Evolutionary conservation across 202 grass and related monocot genomes (phyloP).

Genomic region (Miscanthus sacchariflorus): DNA sequence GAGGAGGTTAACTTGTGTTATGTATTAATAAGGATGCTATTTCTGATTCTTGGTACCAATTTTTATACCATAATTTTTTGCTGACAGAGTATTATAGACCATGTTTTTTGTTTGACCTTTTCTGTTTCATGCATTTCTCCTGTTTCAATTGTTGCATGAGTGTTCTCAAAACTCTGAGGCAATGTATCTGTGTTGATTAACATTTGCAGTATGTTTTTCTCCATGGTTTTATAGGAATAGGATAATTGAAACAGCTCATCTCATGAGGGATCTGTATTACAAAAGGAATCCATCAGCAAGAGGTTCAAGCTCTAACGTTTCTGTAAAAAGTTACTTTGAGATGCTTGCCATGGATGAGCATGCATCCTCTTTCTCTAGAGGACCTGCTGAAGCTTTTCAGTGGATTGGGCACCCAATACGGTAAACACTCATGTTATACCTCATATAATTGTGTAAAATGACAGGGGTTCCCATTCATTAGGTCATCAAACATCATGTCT

Average conservation of each 20-base stretch:
- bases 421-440: constrained; percentile 50
- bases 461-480: background rate
- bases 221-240: constrained; percentile 60
- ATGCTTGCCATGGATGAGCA: constrained; percentile 80
- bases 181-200: background rate
- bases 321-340: constrained; percentile 63
- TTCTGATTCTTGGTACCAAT: constrained; percentile 13
- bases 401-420: constrained; percentile 74
- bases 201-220: constrained; percentile 23
- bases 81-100: background rate
- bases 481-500: background rate
- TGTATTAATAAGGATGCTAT: background rate
- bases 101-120: constrained; percentile 1
- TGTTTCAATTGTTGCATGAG: background rate
- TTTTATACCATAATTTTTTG: constrained; percentile 21
- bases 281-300: constrained; percentile 71
- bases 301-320: constrained; percentile 45
- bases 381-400: constrained; percentile 65
- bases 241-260: constrained; percentile 53
- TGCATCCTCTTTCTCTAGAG: constrained; percentile 52
- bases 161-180: constrained; percentile 4
- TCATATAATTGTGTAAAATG: background rate
- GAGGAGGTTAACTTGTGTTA: background rate
- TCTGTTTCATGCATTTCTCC: constrained; percentile 26
- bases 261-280: constrained; percentile 89